These are phyloP conservation scores for Naumovozyma dairenensis DNA, from an alignment of 805 yeast genomes.

Conservation along the genomic window DNA sequence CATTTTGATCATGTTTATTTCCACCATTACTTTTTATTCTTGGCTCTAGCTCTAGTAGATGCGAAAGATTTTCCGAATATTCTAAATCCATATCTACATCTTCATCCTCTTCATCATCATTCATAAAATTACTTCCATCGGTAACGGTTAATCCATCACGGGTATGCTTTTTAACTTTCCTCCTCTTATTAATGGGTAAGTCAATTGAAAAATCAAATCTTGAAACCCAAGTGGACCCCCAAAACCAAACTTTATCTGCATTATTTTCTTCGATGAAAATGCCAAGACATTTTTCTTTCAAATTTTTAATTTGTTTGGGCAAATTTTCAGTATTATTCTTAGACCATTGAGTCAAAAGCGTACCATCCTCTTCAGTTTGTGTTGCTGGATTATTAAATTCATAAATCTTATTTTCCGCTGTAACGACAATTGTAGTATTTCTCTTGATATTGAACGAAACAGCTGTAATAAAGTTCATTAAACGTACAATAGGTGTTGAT, in stretches of 20 bases:
- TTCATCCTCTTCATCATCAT: slow-evolving; percentile 26
- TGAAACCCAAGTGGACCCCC: slow-evolving; percentile 76
- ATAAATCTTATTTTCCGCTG: slow-evolving; percentile 63
- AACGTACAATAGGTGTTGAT: slow-evolving; percentile 41
- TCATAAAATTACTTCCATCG: slow-evolving; percentile 31
- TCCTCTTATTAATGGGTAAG: slow-evolving; percentile 36
- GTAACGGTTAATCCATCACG: slow-evolving; percentile 37
- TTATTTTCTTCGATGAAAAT: slow-evolving; percentile 41
- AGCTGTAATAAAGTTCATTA: slow-evolving; percentile 52
- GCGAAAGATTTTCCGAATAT: slow-evolving; percentile 10
- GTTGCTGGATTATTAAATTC: slow-evolving; percentile 42
- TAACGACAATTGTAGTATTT: slow-evolving; percentile 49
- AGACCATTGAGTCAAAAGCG: slow-evolving; percentile 62
- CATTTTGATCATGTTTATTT: slow-evolving; percentile 26
- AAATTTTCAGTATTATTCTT: slow-evolving; percentile 61
- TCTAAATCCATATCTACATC: slow-evolving; percentile 21
- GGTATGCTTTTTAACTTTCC: slow-evolving; percentile 30
- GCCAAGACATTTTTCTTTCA: slow-evolving; percentile 65
- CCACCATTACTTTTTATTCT: slow-evolving; percentile 15
- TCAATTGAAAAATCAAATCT: slow-evolving; percentile 57
- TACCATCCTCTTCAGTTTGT: slow-evolving; percentile 7
- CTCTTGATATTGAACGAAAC: slow-evolving; percentile 41
- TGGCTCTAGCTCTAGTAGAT: slow-evolving; percentile 3
- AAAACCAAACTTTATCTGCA: slow-evolving; percentile 59
- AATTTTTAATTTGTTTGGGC: slow-evolving; percentile 51